Conservation (phyloP, 2,329 filamentous ascomycete species). For the Cryphonectria naterciae region DNA sequence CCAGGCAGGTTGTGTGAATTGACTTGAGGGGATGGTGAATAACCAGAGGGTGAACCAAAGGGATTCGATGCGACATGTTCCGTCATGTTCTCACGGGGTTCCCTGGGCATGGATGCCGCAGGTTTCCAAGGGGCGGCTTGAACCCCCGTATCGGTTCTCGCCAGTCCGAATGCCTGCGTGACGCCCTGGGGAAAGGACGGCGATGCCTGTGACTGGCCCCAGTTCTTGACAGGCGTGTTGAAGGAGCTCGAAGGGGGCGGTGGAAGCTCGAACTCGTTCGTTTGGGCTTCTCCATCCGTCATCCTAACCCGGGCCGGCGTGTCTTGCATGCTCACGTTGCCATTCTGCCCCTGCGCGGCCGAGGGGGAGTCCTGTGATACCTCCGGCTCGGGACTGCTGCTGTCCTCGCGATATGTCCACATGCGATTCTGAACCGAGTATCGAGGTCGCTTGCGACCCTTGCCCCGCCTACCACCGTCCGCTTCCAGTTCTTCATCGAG, state of each 20-base stretch:
- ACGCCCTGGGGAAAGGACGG: background rate
- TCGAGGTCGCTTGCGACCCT: slow-evolving; percentile 70
- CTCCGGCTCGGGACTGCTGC: slow-evolving; percentile 69
- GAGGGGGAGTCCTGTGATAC: slow-evolving; percentile 28
- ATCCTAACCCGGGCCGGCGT: slow-evolving; percentile 33
- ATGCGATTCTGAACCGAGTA: slow-evolving; percentile 67
- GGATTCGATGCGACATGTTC: background rate
- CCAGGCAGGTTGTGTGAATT: background rate
- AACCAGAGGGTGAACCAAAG: background rate
- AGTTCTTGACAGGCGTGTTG: slow-evolving; percentile 15
- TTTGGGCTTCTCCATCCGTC: slow-evolving; percentile 40
- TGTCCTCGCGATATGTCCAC: slow-evolving; percentile 76
- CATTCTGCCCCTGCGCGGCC: slow-evolving; percentile 8
- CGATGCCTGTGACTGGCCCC: slow-evolving; percentile 4
- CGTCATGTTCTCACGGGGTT: background rate
- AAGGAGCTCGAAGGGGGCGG: slow-evolving; percentile 17
- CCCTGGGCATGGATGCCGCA: background rate
- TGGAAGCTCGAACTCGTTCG: slow-evolving; percentile 33
- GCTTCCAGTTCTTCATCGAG: slow-evolving; percentile 71
- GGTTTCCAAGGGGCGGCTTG: slow-evolving; percentile 15
- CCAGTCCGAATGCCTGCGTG: background rate
- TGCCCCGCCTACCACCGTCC: slow-evolving; percentile 62
- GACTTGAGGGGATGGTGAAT: background rate
- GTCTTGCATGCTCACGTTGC: slow-evolving; percentile 19
- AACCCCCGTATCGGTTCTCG: slow-evolving; percentile 10